These are phyloP conservation scores for Microbotryum saponariae DNA, from an alignment of 1,284 basidiomycete genomes.

Conservation along the genomic window DNA sequence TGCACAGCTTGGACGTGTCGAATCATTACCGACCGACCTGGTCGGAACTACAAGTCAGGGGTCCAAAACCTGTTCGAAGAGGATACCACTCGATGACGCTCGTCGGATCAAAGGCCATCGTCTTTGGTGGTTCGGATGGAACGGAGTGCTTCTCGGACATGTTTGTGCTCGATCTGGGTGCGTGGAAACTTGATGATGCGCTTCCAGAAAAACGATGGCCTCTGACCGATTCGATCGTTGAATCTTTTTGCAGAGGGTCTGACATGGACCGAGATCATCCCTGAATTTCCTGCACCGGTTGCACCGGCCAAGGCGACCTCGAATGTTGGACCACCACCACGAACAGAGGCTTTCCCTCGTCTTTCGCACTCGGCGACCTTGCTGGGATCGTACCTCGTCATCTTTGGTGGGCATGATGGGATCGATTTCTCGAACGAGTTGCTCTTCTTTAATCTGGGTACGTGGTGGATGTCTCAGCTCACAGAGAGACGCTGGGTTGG, in stretches of 20 bases:
- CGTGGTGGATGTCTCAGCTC: not conserved
- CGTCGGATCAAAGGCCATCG: slow-evolving; percentile 16
- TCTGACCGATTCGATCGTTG: not conserved
- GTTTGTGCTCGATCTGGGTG: slow-evolving; percentile 22
- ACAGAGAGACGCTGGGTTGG: not conserved
- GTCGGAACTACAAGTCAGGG: slow-evolving; percentile 23
- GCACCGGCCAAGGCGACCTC: not conserved
- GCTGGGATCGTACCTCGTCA: slow-evolving; percentile 29
- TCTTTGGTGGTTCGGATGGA: slow-evolving; percentile 29
- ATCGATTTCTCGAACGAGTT: slow-evolving; percentile 30
- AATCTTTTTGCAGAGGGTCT: slow-evolving; percentile 21
- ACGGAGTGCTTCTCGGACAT: slow-evolving; percentile 28
- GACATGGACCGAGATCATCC: slow-evolving; percentile 27
- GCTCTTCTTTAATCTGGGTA: slow-evolving; percentile 29
- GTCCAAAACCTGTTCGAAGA: slow-evolving; percentile 21
- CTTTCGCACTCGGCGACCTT: slow-evolving; percentile 31
- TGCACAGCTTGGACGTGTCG: slow-evolving; percentile 24
- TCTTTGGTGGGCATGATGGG: slow-evolving; percentile 35
- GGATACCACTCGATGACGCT: slow-evolving; percentile 33
- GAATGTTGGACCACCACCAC: not conserved
- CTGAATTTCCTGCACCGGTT: slow-evolving; percentile 13
- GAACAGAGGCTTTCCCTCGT: slow-evolving; percentile 14
- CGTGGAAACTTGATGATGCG: not conserved
- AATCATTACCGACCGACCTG: slow-evolving; percentile 22
- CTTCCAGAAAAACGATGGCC: not conserved